Evolutionary conservation across 2,329 filamentous ascomycete genomes (phyloP).

Genomic region (Arthrobotrys sinensis): DNA sequence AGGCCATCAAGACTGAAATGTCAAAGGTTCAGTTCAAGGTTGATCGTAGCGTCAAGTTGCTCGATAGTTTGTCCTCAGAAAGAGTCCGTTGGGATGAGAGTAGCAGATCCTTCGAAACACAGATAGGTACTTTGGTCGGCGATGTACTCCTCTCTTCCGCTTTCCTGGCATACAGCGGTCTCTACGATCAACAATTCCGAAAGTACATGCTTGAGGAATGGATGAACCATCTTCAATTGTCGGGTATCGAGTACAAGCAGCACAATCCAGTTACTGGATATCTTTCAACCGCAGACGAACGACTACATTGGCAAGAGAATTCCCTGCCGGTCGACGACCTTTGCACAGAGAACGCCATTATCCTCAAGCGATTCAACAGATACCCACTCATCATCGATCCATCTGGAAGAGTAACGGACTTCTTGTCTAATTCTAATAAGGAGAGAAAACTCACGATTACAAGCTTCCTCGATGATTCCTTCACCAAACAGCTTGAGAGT

Average conservation of each 20-base stretch:
- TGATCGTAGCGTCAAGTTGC: constrained; percentile 90
- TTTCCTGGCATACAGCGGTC: constrained; percentile 94
- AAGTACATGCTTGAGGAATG: constrained; percentile 98
- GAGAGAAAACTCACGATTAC: constrained; percentile 94
- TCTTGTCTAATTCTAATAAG: constrained; percentile 93
- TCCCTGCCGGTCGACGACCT: constrained; percentile 94
- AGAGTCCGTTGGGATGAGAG: constrained; percentile 94
- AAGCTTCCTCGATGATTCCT: constrained; percentile 97
- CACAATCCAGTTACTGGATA: constrained; percentile 97
- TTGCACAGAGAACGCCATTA: constrained; percentile 98
- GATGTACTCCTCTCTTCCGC: constrained; percentile 97
- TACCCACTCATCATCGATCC: constrained; percentile 99
- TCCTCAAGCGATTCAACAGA: constrained; percentile 96
- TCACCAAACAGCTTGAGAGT: constrained; percentile 97
- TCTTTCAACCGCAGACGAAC: constrained; percentile 94
- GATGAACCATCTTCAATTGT: constrained; percentile 91
- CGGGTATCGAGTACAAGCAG: constrained; percentile 92
- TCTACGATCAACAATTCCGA: constrained; percentile 98
- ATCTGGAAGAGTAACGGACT: constrained; percentile 93
- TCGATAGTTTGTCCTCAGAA: constrained; percentile 96
- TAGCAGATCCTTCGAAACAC: constrained; percentile 97
- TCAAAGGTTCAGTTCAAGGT: constrained; percentile 97
- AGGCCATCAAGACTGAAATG: constrained; percentile 98
- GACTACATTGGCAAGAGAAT: constrained; percentile 94
- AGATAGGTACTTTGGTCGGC: constrained; percentile 95